These are phyloP conservation scores for Scopulariopsis brevicaulis DNA, from an alignment of 2,329 filamentous ascomycete genomes.

Conservation along the genomic window DNA sequence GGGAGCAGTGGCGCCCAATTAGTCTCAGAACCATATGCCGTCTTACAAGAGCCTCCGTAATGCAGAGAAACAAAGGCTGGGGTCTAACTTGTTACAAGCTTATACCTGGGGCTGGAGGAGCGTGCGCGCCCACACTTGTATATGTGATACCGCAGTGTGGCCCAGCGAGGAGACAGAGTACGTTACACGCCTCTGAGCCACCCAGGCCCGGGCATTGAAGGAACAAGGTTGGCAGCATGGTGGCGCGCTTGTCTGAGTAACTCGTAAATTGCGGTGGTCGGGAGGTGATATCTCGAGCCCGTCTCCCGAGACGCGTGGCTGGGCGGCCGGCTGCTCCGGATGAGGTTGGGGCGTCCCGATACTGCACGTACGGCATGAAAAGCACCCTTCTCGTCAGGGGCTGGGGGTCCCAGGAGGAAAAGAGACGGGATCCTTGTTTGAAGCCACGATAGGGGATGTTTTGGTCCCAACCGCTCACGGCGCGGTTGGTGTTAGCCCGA, in stretches of 20 bases:
- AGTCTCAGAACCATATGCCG: not conserved
- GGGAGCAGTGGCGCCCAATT: not conserved
- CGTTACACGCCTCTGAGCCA: not conserved
- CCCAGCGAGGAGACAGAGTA: not conserved
- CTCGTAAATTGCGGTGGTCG: not conserved
- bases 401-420: not conserved
- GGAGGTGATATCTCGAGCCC: not conserved
- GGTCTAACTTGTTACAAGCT: not conserved
- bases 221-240: not conserved
- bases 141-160: not conserved
- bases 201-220: not conserved
- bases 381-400: not conserved
- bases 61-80: not conserved
- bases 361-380: not conserved
- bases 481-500: too few relatives aligned
- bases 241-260: not conserved
- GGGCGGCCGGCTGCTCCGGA: not conserved
- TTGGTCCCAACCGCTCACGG: too few relatives aligned
- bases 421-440: too few relatives aligned
- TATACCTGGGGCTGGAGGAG: not conserved
- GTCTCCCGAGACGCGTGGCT: not conserved
- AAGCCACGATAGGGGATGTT: too few relatives aligned
- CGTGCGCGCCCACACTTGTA: not conserved
- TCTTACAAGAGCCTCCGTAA: not conserved
- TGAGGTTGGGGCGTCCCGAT: not conserved